Evolutionary conservation across 768 basidiomycete species (phyloP).

Genomic region (Rhodotorula babjevae): DNA sequence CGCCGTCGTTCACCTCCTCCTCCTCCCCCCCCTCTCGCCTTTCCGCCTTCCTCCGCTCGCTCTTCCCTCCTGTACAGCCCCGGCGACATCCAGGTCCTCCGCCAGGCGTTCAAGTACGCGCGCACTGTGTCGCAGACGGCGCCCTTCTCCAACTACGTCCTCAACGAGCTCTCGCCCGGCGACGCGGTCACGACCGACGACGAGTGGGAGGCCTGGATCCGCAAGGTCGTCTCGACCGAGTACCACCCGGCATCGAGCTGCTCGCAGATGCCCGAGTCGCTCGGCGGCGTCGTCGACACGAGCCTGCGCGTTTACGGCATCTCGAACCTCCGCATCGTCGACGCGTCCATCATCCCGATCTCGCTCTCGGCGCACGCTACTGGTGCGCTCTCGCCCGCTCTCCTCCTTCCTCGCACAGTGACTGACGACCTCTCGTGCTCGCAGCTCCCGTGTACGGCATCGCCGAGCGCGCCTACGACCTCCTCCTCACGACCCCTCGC

Average conservation of each 20-base stretch:
- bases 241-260: slow-evolving; percentile 38
- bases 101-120: slow-evolving; percentile 45
- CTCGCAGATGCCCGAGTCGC: slow-evolving; percentile 50
- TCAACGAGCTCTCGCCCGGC: slow-evolving; percentile 47
- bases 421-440: not conserved
- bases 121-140: slow-evolving; percentile 47
- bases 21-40: slow-evolving; percentile 18
- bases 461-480: slow-evolving; percentile 27
- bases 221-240: slow-evolving; percentile 39
- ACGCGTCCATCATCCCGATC: slow-evolving; percentile 43
- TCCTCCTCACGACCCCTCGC: slow-evolving; percentile 15
- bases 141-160: slow-evolving; percentile 46
- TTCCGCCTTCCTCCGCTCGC: too few relatives aligned
- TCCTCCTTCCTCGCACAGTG: not conserved
- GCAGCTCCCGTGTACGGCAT: slow-evolving; percentile 23
- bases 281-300: slow-evolving; percentile 53
- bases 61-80: slow-evolving; percentile 23
- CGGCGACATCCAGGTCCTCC: slow-evolving; percentile 45
- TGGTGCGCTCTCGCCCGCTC: slow-evolving; percentile 47
- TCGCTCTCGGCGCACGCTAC: slow-evolving; percentile 25
- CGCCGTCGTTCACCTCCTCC: too few relatives aligned
- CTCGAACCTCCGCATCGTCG: slow-evolving; percentile 50
- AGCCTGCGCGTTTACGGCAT: slow-evolving; percentile 51
- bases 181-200: slow-evolving; percentile 46
- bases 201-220: slow-evolving; percentile 44